Evolutionary conservation across 768 basidiomycete genomes (phyloP).

Genomic region (Russula earlei): DNA sequence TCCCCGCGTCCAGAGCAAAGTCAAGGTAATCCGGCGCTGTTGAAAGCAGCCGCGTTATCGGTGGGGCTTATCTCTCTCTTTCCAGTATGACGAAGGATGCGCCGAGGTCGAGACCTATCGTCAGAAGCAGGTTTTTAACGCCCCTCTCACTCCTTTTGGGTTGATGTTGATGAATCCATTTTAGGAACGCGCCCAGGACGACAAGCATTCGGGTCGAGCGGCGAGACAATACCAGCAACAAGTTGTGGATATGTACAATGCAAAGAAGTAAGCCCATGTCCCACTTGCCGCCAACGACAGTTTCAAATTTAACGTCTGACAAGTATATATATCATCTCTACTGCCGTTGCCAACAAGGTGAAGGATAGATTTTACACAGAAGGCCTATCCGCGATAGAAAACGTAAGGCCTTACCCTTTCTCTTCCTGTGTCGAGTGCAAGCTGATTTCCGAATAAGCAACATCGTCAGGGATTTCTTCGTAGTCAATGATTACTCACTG

Average conservation of each 20-base stretch:
- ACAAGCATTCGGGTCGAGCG: slow-evolving; percentile 64
- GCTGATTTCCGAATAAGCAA: slow-evolving; percentile 37
- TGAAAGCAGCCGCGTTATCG: not conserved
- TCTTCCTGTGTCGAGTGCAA: not conserved
- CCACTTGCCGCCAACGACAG: not conserved
- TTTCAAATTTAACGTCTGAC: not conserved
- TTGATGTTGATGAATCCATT: slow-evolving; percentile 4
- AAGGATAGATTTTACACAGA: slow-evolving; percentile 65
- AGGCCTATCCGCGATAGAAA: slow-evolving; percentile 59
- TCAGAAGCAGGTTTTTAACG: slow-evolving; percentile 60
- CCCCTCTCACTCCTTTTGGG: slow-evolving; percentile 1
- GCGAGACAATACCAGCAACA: slow-evolving; percentile 72
- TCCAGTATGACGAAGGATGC: slow-evolving; percentile 78
- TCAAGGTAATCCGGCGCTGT: slow-evolving; percentile 38
- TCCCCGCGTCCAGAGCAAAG: slow-evolving; percentile 39
- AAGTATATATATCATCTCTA: slow-evolving; percentile 65
- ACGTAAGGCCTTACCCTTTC: slow-evolving; percentile 41
- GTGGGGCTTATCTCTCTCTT: slow-evolving; percentile 6
- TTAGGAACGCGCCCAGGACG: slow-evolving; percentile 59
- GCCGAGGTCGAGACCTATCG: slow-evolving; percentile 59
- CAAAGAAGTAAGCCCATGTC: slow-evolving; percentile 55
- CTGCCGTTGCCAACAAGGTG: slow-evolving; percentile 53
- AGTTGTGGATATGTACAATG: slow-evolving; percentile 64
- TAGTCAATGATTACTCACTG: not conserved
- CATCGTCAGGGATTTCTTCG: slow-evolving; percentile 42